Conservation (phyloP, 1,284 basidiomycete genomes). For the Chalciporus sp. region DNA sequence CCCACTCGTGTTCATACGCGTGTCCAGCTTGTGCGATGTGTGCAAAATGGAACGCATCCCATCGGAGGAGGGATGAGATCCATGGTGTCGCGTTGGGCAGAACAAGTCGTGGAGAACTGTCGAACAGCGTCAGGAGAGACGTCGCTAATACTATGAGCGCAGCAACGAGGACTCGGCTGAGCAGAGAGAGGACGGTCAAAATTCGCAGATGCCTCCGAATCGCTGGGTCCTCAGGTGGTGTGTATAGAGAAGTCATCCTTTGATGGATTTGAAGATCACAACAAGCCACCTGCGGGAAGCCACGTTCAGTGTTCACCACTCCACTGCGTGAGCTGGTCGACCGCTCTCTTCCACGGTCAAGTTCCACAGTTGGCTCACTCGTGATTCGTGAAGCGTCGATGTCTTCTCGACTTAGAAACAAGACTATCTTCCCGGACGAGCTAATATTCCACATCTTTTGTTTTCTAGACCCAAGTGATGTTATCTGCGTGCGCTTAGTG, state of each 20-base stretch:
- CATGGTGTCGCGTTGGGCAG: conserved; percentile 23
- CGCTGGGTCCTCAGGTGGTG: background rate
- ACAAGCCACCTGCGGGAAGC: too few relatives aligned
- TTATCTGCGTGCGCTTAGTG: conserved; percentile 23
- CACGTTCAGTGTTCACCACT: too few relatives aligned
- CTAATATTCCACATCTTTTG: conserved; percentile 21
- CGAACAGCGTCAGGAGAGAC: conserved; percentile 43
- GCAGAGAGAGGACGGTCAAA: conserved; percentile 25
- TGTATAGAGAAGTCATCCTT: too few relatives aligned
- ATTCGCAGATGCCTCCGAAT: conserved; percentile 20
- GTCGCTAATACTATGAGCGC: conserved; percentile 30
- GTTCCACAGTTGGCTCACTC: too few relatives aligned
- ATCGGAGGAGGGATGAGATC: conserved; percentile 60
- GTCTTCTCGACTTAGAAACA: background rate
- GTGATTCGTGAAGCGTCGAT: background rate
- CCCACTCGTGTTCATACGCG: conserved; percentile 82
- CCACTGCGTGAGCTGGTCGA: too few relatives aligned
- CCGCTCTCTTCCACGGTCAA: too few relatives aligned
- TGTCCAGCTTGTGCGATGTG: conserved; percentile 70
- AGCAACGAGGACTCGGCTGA: conserved; percentile 24
- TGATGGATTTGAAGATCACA: too few relatives aligned
- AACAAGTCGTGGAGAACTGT: conserved; percentile 45
- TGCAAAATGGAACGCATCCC: conserved; percentile 88
- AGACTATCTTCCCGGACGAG: conserved; percentile 17
- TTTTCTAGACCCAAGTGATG: conserved; percentile 18